These are phyloP conservation scores for Cladophialophora psammophila DNA, from an alignment of 2,329 filamentous ascomycete species.

Conservation along the genomic window DNA sequence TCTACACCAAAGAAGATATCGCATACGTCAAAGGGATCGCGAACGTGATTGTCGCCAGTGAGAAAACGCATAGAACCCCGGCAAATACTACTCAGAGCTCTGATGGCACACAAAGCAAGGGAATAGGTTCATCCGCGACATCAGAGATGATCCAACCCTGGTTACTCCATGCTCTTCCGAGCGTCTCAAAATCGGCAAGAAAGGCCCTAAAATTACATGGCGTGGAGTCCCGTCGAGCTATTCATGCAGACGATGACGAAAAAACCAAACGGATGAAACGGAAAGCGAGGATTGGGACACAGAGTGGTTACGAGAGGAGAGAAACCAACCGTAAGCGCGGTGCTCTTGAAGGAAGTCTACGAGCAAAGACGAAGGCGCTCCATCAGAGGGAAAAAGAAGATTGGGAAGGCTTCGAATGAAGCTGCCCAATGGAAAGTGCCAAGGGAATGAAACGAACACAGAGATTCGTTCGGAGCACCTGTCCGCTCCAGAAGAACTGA, in stretches of 20 bases:
- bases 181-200: constrained; percentile 81
- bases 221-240: constrained; percentile 71
- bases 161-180: constrained; percentile 86
- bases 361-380: constrained; percentile 13
- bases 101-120: constrained; percentile 50
- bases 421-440: background rate
- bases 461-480: background rate
- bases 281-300: constrained; percentile 74
- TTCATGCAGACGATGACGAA: constrained; percentile 50
- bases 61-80: constrained; percentile 66
- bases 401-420: constrained; percentile 33
- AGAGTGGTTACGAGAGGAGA: constrained; percentile 58
- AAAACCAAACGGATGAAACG: constrained; percentile 49
- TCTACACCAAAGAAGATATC: constrained; percentile 95
- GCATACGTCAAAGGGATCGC: constrained; percentile 88
- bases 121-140: constrained; percentile 4
- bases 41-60: constrained; percentile 85
- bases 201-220: constrained; percentile 82
- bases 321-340: constrained; percentile 56
- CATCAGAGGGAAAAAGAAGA: constrained; percentile 20
- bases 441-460: background rate
- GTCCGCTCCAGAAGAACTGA: background rate
- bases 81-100: constrained; percentile 42
- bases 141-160: constrained; percentile 76
- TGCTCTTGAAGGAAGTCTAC: constrained; percentile 51